Conservation (phyloP, 805 yeast species). For the Sugiyamaella lignohabitans region DNA sequence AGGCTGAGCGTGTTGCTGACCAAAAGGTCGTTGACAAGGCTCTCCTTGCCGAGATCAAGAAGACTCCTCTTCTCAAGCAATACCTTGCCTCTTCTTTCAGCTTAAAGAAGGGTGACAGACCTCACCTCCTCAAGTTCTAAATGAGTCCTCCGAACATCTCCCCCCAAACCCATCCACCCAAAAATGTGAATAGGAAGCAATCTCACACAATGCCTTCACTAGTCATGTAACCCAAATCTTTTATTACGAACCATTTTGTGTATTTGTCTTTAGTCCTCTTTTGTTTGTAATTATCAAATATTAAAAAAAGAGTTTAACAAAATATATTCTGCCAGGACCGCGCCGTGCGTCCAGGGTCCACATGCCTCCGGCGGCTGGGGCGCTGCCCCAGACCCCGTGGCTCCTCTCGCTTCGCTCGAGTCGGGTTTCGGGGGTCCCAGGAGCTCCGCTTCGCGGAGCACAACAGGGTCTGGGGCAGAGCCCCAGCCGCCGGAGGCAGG, state of each 20-base stretch:
- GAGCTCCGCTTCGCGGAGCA: too few species aligned
- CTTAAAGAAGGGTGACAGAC: constrained; percentile 96
- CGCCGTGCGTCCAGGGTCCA: too few species aligned
- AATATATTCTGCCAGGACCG: too few species aligned
- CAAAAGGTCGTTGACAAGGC: constrained; percentile 94
- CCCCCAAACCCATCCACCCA: background rate
- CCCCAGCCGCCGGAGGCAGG: too few species aligned
- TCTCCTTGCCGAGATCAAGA: constrained; percentile 88
- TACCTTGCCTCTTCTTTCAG: constrained; percentile 94
- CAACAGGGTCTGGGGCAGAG: too few species aligned
- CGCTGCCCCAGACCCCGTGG: too few species aligned
- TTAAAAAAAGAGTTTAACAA: background rate
- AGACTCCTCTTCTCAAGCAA: constrained; percentile 94
- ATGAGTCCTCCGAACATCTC: constrained; percentile 7
- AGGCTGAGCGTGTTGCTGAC: constrained; percentile 92
- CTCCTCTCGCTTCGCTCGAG: too few species aligned
- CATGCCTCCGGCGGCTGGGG: too few species aligned
- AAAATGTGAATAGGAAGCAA: background rate
- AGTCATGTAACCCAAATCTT: background rate
- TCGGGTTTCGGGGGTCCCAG: too few species aligned
- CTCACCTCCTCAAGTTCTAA: constrained; percentile 96
- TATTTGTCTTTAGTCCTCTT: background rate
- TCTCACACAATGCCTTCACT: background rate
- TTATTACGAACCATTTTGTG: background rate
- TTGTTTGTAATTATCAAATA: background rate